Conservation (phyloP, 129 eudicot genomes). For the Tagetes patula region DNA sequence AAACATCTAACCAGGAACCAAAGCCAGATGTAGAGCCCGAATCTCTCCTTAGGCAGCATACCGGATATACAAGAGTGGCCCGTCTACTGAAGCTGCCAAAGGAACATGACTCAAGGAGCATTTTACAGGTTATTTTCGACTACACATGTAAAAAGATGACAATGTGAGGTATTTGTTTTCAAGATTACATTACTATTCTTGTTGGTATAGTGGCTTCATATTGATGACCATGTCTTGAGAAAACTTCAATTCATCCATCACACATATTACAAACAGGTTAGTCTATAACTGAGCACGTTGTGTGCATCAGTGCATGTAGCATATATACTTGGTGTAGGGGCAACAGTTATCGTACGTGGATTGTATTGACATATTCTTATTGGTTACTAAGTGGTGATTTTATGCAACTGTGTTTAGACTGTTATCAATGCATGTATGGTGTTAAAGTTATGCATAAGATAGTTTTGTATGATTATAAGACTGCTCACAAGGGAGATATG, state of each 20-base stretch:
- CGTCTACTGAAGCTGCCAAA: conserved; percentile 63
- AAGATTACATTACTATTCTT: not conserved
- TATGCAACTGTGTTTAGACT: not conserved
- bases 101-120: conserved; percentile 53
- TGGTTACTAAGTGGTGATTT: not conserved
- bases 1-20: conserved; percentile 37
- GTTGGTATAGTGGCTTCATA: conserved; percentile 17
- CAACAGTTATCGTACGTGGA: not conserved
- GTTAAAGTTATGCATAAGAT: not conserved
- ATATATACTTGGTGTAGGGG: not conserved
- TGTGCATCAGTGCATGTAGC: not conserved
- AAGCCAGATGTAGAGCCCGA: conserved; percentile 53
- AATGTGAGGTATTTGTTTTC: conserved; percentile 23
- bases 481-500: not conserved
- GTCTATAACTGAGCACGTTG: conserved; percentile 31
- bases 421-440: not conserved
- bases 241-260: conserved; percentile 18
- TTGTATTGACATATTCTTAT: not conserved
- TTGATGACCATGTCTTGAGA: conserved; percentile 28
- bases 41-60: conserved; percentile 56
- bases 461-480: not conserved
- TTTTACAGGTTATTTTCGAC: conserved; percentile 64
- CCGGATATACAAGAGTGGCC: conserved; percentile 71
- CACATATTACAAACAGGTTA: not conserved
- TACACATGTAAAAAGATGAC: conserved; percentile 63